These are phyloP conservation scores for Cyberlindnera samutprakarnensis DNA, from an alignment of 805 yeast genomes.

Conservation along the genomic window DNA sequence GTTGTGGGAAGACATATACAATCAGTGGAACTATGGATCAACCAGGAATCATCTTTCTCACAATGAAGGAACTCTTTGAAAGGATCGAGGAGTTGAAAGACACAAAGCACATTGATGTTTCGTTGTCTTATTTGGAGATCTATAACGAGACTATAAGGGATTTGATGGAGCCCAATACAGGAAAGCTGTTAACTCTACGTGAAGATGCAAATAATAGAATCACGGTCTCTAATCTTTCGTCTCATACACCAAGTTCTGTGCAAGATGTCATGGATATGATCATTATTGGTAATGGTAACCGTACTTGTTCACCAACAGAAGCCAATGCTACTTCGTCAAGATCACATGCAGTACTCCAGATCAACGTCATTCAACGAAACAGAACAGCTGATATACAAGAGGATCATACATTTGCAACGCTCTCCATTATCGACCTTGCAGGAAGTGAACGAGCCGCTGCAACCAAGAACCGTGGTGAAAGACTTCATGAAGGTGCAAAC, in stretches of 20 bases:
- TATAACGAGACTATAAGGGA: conserved; percentile 88
- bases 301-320: conserved; percentile 83
- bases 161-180: conserved; percentile 51
- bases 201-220: conserved; percentile 66
- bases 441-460: conserved; percentile 94
- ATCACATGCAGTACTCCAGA: conserved; percentile 89
- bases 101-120: conserved; percentile 49
- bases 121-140: conserved; percentile 74
- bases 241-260: conserved; percentile 52
- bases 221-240: conserved; percentile 62
- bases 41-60: conserved; percentile 76
- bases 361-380: conserved; percentile 55
- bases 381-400: conserved; percentile 58
- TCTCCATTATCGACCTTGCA: conserved; percentile 86
- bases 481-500: conserved; percentile 88
- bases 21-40: conserved; percentile 64
- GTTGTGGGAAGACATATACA: conserved; percentile 96
- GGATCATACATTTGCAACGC: conserved; percentile 67
- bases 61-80: conserved; percentile 68
- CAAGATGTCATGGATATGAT: conserved; percentile 77
- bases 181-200: conserved; percentile 49
- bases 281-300: conserved; percentile 57
- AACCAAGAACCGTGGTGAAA: conserved; percentile 73
- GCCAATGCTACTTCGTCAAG: conserved; percentile 89
- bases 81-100: conserved; percentile 50